phyloP scores from a whole-genome alignment of 192 early-diverging fungal genomes.

The Coemansia sp. region DNA sequence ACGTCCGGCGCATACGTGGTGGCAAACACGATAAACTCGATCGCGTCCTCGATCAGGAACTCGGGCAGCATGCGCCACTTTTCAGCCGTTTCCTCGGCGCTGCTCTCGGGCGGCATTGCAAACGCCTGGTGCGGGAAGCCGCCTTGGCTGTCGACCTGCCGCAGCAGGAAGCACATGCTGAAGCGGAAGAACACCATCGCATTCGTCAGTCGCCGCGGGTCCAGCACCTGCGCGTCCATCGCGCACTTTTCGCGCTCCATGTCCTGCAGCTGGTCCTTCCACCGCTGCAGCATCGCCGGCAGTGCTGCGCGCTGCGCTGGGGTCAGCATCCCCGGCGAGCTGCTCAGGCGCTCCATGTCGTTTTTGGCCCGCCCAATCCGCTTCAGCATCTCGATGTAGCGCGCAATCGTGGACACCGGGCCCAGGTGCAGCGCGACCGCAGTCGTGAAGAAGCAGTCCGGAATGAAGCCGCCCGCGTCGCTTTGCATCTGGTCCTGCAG shows the following conservation, averaged over 20 bases:
- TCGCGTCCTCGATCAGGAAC: slow-evolving; percentile 88
- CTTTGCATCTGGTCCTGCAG: neutral
- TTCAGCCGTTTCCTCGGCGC: slow-evolving; percentile 12
- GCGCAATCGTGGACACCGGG: slow-evolving; percentile 65
- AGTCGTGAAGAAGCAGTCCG: slow-evolving; percentile 85
- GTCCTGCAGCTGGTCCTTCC: slow-evolving; percentile 66
- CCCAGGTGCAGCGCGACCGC: slow-evolving; percentile 79
- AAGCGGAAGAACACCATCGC: slow-evolving; percentile 81
- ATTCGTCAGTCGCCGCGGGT: slow-evolving; percentile 64
- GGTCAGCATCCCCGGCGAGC: slow-evolving; percentile 19
- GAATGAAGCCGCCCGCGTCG: slow-evolving; percentile 66
- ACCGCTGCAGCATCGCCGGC: slow-evolving; percentile 57
- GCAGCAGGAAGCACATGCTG: slow-evolving; percentile 86
- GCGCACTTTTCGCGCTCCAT: slow-evolving; percentile 67
- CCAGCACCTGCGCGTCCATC: slow-evolving; percentile 73
- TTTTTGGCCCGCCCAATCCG: slow-evolving; percentile 67
- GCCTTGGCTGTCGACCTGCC: slow-evolving; percentile 59
- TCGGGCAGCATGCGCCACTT: slow-evolving; percentile 77
- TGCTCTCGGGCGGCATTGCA: slow-evolving; percentile 27
- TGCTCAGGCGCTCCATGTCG: slow-evolving; percentile 59
- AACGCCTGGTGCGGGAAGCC: slow-evolving; percentile 41
- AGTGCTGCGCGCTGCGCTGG: slow-evolving; percentile 23
- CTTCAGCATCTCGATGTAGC: slow-evolving; percentile 66
- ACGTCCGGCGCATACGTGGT: slow-evolving; percentile 29
- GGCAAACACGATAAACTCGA: slow-evolving; percentile 49